These are phyloP conservation scores for Sambucus nigra DNA, from an alignment of 129 eudicot genomes.

Conservation along the genomic window DNA sequence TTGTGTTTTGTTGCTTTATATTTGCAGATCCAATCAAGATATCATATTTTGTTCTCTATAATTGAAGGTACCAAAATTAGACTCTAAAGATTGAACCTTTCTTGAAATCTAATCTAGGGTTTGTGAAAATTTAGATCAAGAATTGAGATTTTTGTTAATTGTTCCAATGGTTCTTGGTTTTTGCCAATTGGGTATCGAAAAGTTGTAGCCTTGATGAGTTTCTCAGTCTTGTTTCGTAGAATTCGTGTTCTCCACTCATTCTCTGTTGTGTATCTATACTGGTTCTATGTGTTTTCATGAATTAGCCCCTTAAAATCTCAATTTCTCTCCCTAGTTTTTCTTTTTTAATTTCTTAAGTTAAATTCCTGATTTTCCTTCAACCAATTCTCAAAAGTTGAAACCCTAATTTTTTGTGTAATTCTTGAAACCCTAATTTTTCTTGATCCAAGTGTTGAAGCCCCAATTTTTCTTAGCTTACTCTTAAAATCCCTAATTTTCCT, in stretches of 20 bases:
- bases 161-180: conserved; percentile 14
- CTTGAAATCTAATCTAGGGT: background rate
- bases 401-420: no score
- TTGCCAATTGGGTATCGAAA: background rate
- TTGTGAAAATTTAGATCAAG: background rate
- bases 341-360: no score
- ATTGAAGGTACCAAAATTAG: background rate
- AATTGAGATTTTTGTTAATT: background rate
- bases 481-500: background rate
- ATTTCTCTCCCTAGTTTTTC: no score
- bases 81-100: no score
- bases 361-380: background rate
- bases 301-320: conserved; percentile 12
- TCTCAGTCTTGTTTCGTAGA: conserved; percentile 25
- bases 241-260: conserved; percentile 50
- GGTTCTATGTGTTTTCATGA: conserved; percentile 57
- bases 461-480: no score
- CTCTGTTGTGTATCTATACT: conserved; percentile 55
- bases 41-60: background rate
- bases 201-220: conserved; percentile 10
- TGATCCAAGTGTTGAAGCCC: no score
- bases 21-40: background rate
- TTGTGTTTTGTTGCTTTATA: background rate
- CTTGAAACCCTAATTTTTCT: no score
- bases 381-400: no score